Evolutionary conservation across 768 basidiomycete genomes (phyloP).

Genomic region (Fomitopsis serialis): DNA sequence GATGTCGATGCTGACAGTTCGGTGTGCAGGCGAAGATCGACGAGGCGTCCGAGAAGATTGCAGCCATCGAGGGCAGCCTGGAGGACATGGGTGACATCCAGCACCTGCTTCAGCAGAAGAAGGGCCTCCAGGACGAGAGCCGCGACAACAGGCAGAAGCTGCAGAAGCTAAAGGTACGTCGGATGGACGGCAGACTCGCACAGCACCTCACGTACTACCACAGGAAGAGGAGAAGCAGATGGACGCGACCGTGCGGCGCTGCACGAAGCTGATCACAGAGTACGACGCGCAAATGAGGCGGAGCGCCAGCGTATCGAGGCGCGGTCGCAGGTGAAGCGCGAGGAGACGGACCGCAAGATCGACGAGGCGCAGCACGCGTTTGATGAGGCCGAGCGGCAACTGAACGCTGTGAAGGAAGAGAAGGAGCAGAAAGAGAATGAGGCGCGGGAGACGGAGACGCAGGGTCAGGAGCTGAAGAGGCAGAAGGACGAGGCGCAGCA

Average conservation of each 20-base stretch:
- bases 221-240: constrained; percentile 52
- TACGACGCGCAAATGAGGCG: constrained; percentile 43
- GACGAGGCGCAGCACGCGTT: constrained; percentile 38
- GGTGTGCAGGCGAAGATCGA: constrained; percentile 27
- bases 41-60: constrained; percentile 31
- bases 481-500: constrained; percentile 29
- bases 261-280: constrained; percentile 28
- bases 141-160: constrained; percentile 41
- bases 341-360: constrained; percentile 50
- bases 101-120: constrained; percentile 31
- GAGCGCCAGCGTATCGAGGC: constrained; percentile 50
- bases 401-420: constrained; percentile 6
- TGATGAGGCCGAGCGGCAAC: constrained; percentile 29
- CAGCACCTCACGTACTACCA: not conserved
- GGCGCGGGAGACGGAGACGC: not conserved
- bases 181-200: not conserved
- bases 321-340: constrained; percentile 57
- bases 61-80: constrained; percentile 33
- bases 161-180: constrained; percentile 38
- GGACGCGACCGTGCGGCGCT: constrained; percentile 31
- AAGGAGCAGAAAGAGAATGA: constrained; percentile 1
- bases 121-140: constrained; percentile 34
- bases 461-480: constrained; percentile 4
- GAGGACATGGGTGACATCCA: constrained; percentile 41
- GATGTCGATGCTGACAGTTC: not conserved